These are phyloP conservation scores for Eucalyptus curtisii DNA, from an alignment of 345 rosid species.

Conservation along the genomic window DNA sequence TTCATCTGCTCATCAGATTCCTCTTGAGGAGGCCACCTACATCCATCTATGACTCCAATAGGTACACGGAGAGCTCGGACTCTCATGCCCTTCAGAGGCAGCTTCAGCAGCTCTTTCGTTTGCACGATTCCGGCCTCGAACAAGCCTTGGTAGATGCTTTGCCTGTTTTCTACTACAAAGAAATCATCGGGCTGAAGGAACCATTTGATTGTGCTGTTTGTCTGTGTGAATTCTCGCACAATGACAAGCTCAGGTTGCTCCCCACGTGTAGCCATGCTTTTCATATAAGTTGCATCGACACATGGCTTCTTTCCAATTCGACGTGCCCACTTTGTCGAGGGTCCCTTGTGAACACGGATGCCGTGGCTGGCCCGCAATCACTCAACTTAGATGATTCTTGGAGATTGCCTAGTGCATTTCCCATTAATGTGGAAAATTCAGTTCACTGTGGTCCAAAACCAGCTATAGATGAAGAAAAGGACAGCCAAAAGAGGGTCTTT, in stretches of 20 bases:
- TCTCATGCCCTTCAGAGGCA: slow-evolving; percentile 44
- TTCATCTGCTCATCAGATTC: slow-evolving; percentile 51
- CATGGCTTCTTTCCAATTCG: slow-evolving; percentile 80
- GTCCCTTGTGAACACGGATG: slow-evolving; percentile 16
- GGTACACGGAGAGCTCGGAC: slow-evolving; percentile 25
- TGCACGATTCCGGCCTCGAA: slow-evolving; percentile 69
- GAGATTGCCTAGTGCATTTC: slow-evolving; percentile 1
- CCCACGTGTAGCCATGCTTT: slow-evolving; percentile 67
- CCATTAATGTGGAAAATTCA: slow-evolving; percentile 13
- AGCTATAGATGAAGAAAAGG: neutral
- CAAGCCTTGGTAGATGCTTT: slow-evolving; percentile 54
- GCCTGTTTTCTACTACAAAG: slow-evolving; percentile 55
- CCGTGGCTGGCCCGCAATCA: neutral
- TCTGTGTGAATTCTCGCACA: slow-evolving; percentile 42
- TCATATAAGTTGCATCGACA: slow-evolving; percentile 57
- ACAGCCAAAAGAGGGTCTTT: slow-evolving; percentile 18
- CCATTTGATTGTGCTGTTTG: slow-evolving; percentile 80
- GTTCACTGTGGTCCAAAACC: neutral
- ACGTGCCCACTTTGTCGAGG: slow-evolving; percentile 70
- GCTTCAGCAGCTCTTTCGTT: slow-evolving; percentile 59
- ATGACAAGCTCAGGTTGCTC: slow-evolving; percentile 53
- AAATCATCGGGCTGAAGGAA: slow-evolving; percentile 49
- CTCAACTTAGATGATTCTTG: slow-evolving; percentile 6
- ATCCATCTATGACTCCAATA: slow-evolving; percentile 24
- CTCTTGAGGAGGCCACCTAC: slow-evolving; percentile 24